Percentiles rank a stretch among this genome's conserved stretches.
Conservation (phyloP, 1,284 basidiomycete species). For the Laetiporus sulphureus region DNA sequence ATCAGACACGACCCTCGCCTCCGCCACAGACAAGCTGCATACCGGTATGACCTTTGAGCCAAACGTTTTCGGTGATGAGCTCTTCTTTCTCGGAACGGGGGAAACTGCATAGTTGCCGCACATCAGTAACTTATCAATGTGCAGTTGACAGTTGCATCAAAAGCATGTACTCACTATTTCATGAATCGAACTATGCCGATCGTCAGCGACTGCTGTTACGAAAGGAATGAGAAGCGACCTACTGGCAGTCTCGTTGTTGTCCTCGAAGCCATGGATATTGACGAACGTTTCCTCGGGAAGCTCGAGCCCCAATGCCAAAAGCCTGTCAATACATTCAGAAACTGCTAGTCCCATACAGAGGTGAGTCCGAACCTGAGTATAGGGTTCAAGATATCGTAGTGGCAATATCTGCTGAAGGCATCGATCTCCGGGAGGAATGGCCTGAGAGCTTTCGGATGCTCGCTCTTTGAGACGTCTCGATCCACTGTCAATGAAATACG, state of each 20-base stretch:
- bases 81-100: constrained; percentile 41
- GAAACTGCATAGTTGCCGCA: constrained; percentile 16
- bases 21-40: constrained; percentile 2
- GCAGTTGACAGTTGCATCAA: background rate
- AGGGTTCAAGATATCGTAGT: constrained; percentile 35
- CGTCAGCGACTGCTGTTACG: too few relatives aligned
- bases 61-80: constrained; percentile 43
- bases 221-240: background rate
- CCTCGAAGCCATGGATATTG: constrained; percentile 23
- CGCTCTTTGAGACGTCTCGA: constrained; percentile 34
- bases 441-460: constrained; percentile 40
- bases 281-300: constrained; percentile 28
- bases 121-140: too few relatives aligned
- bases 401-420: constrained; percentile 42
- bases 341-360: background rate
- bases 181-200: constrained; percentile 25
- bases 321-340: constrained; percentile 22
- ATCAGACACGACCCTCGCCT: background rate
- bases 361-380: background rate
- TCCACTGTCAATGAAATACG: constrained; percentile 31
- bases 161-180: constrained; percentile 26
- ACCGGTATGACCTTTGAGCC: constrained; percentile 59
- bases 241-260: constrained; percentile 25
- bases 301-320: constrained; percentile 33
- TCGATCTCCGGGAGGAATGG: constrained; percentile 53